These are phyloP conservation scores for Cytidiella melzeri DNA, from an alignment of 768 basidiomycete genomes.

Conservation along the genomic window DNA sequence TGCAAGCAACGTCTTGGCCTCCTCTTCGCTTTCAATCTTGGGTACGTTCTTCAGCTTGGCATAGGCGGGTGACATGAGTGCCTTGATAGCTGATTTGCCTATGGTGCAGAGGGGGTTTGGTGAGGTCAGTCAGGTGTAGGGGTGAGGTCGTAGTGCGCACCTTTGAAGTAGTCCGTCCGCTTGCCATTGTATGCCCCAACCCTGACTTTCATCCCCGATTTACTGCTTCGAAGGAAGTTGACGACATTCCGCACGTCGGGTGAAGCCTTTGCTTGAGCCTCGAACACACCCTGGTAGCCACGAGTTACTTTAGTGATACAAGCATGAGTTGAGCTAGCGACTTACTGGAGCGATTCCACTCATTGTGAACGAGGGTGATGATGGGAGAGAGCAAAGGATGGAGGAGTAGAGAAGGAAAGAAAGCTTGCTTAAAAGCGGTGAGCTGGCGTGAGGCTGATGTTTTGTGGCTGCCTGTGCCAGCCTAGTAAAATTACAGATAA, in stretches of 20 bases:
- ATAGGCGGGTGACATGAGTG: slow-evolving; percentile 89
- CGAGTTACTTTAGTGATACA: not conserved
- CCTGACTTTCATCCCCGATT: slow-evolving; percentile 81
- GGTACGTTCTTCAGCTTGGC: slow-evolving; percentile 79
- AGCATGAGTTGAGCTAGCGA: not conserved
- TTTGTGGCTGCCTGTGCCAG: not conserved
- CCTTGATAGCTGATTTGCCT: slow-evolving; percentile 94
- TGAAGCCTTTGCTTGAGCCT: slow-evolving; percentile 77
- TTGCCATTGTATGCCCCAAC: slow-evolving; percentile 92
- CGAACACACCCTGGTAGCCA: slow-evolving; percentile 26
- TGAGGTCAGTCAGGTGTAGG: slow-evolving; percentile 2
- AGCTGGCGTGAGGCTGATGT: slow-evolving; percentile 6
- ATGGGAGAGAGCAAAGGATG: slow-evolving; percentile 3
- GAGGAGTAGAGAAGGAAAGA: not conserved
- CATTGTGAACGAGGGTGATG: slow-evolving; percentile 4
- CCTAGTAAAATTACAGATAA: not conserved
- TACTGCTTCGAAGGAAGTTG: slow-evolving; percentile 80
- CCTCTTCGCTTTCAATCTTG: slow-evolving; percentile 64
- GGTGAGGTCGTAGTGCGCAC: slow-evolving; percentile 34
- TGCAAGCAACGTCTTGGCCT: slow-evolving; percentile 63
- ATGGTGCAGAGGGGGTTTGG: not conserved
- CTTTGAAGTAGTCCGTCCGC: slow-evolving; percentile 97
- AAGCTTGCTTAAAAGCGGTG: slow-evolving; percentile 1
- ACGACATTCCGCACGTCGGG: slow-evolving; percentile 77
- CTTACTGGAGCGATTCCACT: slow-evolving; percentile 3